Evolutionary conservation across 2,329 filamentous ascomycete genomes (phyloP), one percentile per base, ranked within the genome.

Genomic region (Aaosphaeria arxii): DNA sequence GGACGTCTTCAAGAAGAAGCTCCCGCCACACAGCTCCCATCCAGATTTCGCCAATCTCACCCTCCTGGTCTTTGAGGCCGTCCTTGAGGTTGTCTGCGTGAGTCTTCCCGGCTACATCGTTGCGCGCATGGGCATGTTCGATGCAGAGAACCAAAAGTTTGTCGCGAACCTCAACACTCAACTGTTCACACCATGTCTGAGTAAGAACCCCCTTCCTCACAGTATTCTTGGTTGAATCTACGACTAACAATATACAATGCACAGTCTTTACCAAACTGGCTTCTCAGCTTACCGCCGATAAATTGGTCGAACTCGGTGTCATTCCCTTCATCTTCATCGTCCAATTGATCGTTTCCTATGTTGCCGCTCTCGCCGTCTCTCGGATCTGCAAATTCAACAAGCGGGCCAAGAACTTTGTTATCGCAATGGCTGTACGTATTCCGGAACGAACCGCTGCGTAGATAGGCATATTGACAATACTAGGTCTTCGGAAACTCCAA

Each of bases 401-500:
- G 70, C 84, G 92, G 53, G 88, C 91, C 39, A 83, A 86, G 56
- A 99, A 99, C 74, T 99, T 99, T 64, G 88, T 99, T 39, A 88
- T 90, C 31, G 94, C 94, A 45, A 99, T 99, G 94, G 91, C 89
- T 43, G 84, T 85, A 75, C 56, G 78, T 71, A 13, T 38, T 24
- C 42, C 36, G 11, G 11, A 42, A 13, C 47, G 47, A 11, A 11
- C 39, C 7, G 17, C 11, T 3, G 7, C 24, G 39, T 11, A 9
- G 9, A 7, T 7, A 28, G 40, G 9, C 17, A 44, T 11, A 38
- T 64, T 64, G 42, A 67, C 51, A 17, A 7, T 32, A 42, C 30
- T 52, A 85, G 82, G 83, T 97, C 43, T 99, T 99, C 69, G 94
- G 92, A 60, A 99, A 99, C 71, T 97, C 92, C 32, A 99, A 99